phyloP scores from a whole-genome alignment of 805 yeast genomes.

The Ogataea corticis region DNA sequence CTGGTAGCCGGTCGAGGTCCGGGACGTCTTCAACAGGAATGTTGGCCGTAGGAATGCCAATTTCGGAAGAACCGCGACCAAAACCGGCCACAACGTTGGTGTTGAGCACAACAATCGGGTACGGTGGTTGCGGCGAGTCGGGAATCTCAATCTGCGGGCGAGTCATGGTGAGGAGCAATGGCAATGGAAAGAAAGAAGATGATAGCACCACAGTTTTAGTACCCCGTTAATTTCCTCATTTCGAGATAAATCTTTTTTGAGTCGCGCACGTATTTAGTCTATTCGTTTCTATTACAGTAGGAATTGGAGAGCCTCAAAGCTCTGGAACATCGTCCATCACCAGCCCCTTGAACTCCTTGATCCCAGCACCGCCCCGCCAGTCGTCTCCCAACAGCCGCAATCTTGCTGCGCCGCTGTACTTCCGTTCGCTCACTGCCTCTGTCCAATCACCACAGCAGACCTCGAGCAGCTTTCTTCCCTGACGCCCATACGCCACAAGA shows the following conservation, averaged over 20 bases:
- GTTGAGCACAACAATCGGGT: conserved; percentile 47
- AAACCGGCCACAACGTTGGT: conserved; percentile 73
- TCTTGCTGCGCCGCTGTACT: conserved; percentile 77
- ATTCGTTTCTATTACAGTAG: too few relatives aligned
- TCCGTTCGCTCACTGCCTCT: conserved; percentile 45
- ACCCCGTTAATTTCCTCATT: not conserved
- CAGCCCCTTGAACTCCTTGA: conserved; percentile 49
- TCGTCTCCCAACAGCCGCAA: conserved; percentile 78
- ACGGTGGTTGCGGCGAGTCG: conserved; percentile 42
- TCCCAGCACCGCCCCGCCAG: conserved; percentile 51
- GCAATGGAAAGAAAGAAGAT: too few relatives aligned
- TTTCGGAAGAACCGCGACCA: conserved; percentile 92
- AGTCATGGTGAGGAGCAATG: too few relatives aligned
- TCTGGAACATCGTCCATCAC: conserved; percentile 25
- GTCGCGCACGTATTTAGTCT: too few relatives aligned
- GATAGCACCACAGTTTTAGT: not conserved
- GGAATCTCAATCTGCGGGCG: conserved; percentile 45
- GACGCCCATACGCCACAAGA: conserved; percentile 58
- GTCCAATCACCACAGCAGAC: conserved; percentile 55
- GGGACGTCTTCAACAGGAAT: conserved; percentile 57
- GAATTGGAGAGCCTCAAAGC: too few relatives aligned
- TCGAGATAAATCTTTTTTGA: not conserved
- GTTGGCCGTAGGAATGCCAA: conserved; percentile 96
- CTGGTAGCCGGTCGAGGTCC: conserved; percentile 41
- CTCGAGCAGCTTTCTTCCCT: conserved; percentile 62